Percentiles rank a stretch among this genome's conserved stretches.
phyloP scores from a whole-genome alignment of 2,329 filamentous ascomycete genomes.

The Stylonectria norvegica region DNA sequence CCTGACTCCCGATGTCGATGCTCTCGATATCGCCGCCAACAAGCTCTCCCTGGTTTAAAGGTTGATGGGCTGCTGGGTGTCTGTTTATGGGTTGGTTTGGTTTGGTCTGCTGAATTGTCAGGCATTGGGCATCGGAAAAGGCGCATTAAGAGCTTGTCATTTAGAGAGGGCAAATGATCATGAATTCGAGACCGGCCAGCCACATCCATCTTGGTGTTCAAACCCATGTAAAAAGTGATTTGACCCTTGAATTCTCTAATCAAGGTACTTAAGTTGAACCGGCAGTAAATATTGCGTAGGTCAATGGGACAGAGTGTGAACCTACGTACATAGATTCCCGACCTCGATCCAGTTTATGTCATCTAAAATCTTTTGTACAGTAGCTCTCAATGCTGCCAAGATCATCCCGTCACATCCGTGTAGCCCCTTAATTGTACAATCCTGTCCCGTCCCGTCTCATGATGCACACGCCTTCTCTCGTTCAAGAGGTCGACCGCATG shows the following conservation, averaged over 20 bases:
- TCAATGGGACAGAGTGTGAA: no score
- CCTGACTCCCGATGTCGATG: slow-evolving; percentile 93
- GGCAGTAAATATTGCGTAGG: no score
- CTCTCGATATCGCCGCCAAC: slow-evolving; percentile 97
- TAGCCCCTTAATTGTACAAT: no score
- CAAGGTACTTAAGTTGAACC: no score
- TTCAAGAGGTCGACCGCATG: slow-evolving; percentile 35
- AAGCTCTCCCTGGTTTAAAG: slow-evolving; percentile 96
- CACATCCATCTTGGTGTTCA: slow-evolving; percentile 13
- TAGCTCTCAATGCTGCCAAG: no score
- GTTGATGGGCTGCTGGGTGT: slow-evolving; percentile 12
- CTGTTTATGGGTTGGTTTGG: slow-evolving; percentile 35
- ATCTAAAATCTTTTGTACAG: no score
- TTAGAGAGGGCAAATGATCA: slow-evolving; percentile 35
- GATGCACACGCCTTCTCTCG: neutral
- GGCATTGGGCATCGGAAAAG: slow-evolving; percentile 37
- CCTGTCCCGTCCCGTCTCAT: no score
- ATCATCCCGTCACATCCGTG: no score
- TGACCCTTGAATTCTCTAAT: no score
- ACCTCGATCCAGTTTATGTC: no score
- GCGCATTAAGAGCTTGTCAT: slow-evolving; percentile 35
- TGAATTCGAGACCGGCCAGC: slow-evolving; percentile 33
- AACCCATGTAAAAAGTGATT: neutral
- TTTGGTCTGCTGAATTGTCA: slow-evolving; percentile 38
- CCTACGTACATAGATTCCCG: no score